Evolutionary conservation across 257 asterid species (phyloP), one percentile per base, ranked within the genome.

Genomic region (Fraxinus quadrangulata): DNA sequence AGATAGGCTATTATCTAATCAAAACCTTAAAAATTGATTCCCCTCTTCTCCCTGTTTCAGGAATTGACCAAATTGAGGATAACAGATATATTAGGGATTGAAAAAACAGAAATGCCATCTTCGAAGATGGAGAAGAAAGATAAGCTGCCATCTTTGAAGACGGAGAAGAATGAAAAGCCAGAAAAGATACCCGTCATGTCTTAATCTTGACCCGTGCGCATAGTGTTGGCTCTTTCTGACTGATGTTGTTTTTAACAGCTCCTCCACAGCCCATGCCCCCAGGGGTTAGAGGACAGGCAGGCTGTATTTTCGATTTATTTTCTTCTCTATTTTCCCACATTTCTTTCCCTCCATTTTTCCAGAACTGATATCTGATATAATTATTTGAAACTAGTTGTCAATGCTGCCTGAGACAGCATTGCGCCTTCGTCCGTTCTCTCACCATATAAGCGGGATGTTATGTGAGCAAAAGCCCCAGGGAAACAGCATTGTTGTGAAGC

Each of bases 21-120:
- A 14, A 74, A 13, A 49, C 26, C 12, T 10, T 51, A n/a, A 17
- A 17, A 47, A n/a, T 40, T 51, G 17, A 23, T 37, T 63, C 65
- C 30, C 49, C 19, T 31, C 26, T 23, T 31, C 31, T 79, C 63
- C 26, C 42, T 67, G 61, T 75, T 78, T 78, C 82, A 95, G 98
- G 99, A 93, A 88, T 83, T 95, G 51, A 93, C 99, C 1, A 93
- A 87, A 88, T 85, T 95, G 88, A 88, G 97, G 90, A 91, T 95
- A 81, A 89, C 93, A 21, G 88, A 89, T 68, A 85, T 95, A 79
- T 83, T 84, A 82, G 98, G 99, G 66, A 87, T 93, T 45, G 94
- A 85, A 77, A 91, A 88, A 77, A 90, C 98, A 28, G 89, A 87
- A 79, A 31, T 2, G 42, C 75, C 19, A 72, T 54, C 65, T 19